Evolutionary conservation across 2,329 filamentous ascomycete genomes (phyloP).

Genomic region (Apiospora koreana): DNA sequence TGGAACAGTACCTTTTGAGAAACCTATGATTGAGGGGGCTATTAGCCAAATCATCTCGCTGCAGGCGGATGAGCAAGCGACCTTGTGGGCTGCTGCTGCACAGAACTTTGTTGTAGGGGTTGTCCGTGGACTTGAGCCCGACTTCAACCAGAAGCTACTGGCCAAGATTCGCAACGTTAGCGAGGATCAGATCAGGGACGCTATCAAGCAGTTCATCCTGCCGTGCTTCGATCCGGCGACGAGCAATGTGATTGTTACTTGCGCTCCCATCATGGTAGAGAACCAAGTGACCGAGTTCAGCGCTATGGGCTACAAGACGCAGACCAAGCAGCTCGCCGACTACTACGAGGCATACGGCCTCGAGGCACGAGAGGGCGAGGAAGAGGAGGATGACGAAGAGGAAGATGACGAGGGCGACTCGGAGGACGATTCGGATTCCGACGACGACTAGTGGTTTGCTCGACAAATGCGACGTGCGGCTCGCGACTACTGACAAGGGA

Average conservation of each 20-base stretch:
- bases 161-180: slow-evolving; percentile 75
- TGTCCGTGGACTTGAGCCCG: slow-evolving; percentile 71
- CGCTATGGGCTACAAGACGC: slow-evolving; percentile 74
- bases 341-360: slow-evolving; percentile 93
- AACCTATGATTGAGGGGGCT: slow-evolving; percentile 82
- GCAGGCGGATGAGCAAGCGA: slow-evolving; percentile 87
- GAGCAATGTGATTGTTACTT: slow-evolving; percentile 86
- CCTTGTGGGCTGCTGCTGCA: slow-evolving; percentile 78
- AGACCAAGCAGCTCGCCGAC: slow-evolving; percentile 71
- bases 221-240: slow-evolving; percentile 75
- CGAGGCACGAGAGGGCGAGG: slow-evolving; percentile 60
- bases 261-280: slow-evolving; percentile 83
- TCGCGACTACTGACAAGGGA: not conserved
- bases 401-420: slow-evolving; percentile 13
- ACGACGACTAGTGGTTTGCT: slow-evolving; percentile 10
- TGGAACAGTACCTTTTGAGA: slow-evolving; percentile 73
- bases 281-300: slow-evolving; percentile 74
- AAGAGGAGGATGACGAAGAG: slow-evolving; percentile 32
- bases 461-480: not conserved
- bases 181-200: slow-evolving; percentile 73
- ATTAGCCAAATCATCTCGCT: slow-evolving; percentile 85
- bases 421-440: slow-evolving; percentile 11
- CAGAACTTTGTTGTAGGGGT: slow-evolving; percentile 84
- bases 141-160: slow-evolving; percentile 78
- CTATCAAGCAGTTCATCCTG: slow-evolving; percentile 73